Evolutionary conservation across 192 early-diverging fungal genomes (phyloP).

Genomic region (Gonapodya prolifera): DNA sequence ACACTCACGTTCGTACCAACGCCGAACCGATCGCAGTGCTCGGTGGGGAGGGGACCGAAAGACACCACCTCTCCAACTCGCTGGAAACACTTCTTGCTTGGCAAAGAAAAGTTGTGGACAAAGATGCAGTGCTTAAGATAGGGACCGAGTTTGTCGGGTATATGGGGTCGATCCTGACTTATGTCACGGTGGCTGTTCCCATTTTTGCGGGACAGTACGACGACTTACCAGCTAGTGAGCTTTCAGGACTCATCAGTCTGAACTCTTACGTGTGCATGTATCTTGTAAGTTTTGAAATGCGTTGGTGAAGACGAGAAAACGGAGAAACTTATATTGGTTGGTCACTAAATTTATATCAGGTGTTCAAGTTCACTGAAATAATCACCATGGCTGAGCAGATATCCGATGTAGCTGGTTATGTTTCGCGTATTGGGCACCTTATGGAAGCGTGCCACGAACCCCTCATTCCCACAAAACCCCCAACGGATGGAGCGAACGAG

Average conservation of each 20-base stretch:
- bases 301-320: background rate
- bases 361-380: background rate
- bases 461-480: too few relatives aligned
- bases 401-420: background rate
- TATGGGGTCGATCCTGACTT: background rate
- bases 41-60: background rate
- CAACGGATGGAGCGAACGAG: too few relatives aligned
- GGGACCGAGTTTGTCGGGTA: background rate
- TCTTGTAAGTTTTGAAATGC: background rate
- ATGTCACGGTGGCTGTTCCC: constrained; percentile 1
- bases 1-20: background rate
- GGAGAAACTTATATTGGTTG: too few relatives aligned
- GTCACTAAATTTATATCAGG: background rate
- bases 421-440: background rate
- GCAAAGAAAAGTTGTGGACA: background rate
- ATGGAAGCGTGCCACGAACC: background rate
- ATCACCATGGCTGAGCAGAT: background rate
- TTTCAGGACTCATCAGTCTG: constrained; percentile 1
- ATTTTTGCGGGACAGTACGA: background rate
- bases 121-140: background rate
- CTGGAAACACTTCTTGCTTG: background rate
- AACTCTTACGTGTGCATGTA: constrained; percentile 1
- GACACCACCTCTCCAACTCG: background rate
- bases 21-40: background rate
- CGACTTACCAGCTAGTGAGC: background rate